Base-by-base conservation (phyloP, 768 basidiomycete genomes). In the Mycena amicta region DNA sequence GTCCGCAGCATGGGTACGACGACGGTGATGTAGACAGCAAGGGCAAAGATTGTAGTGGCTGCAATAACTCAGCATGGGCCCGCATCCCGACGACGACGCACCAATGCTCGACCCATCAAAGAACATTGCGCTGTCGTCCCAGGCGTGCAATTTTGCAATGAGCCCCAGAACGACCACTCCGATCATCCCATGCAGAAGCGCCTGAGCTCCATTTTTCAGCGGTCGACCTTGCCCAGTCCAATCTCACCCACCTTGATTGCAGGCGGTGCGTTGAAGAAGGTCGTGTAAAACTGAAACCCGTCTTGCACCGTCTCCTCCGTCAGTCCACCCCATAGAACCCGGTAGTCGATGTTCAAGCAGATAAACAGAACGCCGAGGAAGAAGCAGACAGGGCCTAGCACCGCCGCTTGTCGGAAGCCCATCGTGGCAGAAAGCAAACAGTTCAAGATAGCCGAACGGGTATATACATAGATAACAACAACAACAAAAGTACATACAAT, bases 121-220 rank as follows among this genome's bases (percentile, higher is more conserved):
- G 78, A 92, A 95, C 75, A 95, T 82, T 6, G 95, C 95, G 64
- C 90, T 93, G 67, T 97, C 95, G 68, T 88, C 87, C 93, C 94
- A 97, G 60, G 79, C 83, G 72, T 90, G 80, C 57, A 97, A 77
- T 72, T 97, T 98, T 47, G 83, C 81, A 11, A 94, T 65, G 51
- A 94, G 78, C 11, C 88, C 89, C 25, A 88, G 65, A 31, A 97
- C 70, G 12, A 92, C 92, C 18, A 95, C 80, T 18, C 84, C 89
- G 46, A 93, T 82, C 73, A 95, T 86, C 29, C 86, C 89, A 73
- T 98, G 95, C 58, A 97, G 79, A 54, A 96, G 76, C 0, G 92
- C 93, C 93, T 95, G 62, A n/a, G 56, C 33, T 33, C 23, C 26
- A 33, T 51, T 28, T 51, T 43, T 63, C n/a, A 60, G 29, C 49